Base-by-base conservation (phyloP, 2,329 filamentous ascomycete genomes). In the Neopestalotiopsis sp. region DNA sequence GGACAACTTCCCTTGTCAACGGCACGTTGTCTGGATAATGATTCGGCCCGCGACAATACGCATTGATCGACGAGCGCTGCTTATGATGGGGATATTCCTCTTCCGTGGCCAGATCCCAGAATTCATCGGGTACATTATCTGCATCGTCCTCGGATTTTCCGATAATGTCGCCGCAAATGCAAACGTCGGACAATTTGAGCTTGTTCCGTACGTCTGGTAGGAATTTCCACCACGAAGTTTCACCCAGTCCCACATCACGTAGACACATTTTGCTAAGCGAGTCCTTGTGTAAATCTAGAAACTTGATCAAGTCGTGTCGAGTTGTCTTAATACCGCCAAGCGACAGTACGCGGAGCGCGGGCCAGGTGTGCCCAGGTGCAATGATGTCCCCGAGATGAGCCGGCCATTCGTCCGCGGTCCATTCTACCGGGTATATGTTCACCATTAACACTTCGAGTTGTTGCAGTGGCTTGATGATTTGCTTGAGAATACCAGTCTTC, bases 151-250 rank as follows among this genome's bases (percentile, higher is more conserved):
- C 59, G n/a, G 59, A 34, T 12, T 58, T 28, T 1, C 75, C 75
- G 5, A 68, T 67, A 9, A 76, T 59, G 32, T 72, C 68, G 20
- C 74, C 74, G 61, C 74, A 76, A 32, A 77, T 74, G 58, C 73
- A 75, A 14, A 71, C 74, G 1, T 73, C 67, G 10, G 72, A 68
- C 17, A 77, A 65, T 61, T 64, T 30, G 42, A 76, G 66, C 17
- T 68, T 71, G 20, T 66, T 71, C 57, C 74, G 68, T 14, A 76
- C 74, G 53, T 73, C 71, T 4, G 72, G 74, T 42, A 77, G 69
- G 34, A 77, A 69, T 30, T 70, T 67, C 38, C 49, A 65, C 76
- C 76, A 77, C 1, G 74, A 76, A 4, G 74, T 74, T 14, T 65
- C 70, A 7, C 61, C 61, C 9, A 77, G 71, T 20, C 59, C 42